Evolutionary conservation across 2,329 filamentous ascomycete genomes (phyloP), one percentile per base, ranked within the genome.

Genomic region (Fusarium anthophilum): DNA sequence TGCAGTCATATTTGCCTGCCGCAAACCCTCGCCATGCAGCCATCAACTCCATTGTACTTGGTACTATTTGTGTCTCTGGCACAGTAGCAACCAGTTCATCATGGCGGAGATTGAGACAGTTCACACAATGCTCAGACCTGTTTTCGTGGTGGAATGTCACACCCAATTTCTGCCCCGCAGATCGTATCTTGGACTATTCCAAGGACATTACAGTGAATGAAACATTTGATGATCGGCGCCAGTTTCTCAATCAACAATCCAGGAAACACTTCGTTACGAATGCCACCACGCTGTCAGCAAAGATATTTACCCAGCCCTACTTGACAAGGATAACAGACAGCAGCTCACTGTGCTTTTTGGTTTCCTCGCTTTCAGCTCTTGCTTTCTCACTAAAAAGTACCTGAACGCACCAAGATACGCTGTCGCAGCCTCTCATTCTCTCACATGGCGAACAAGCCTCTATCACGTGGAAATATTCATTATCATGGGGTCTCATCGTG

Each of bases 171-270:
- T 28, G 35, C 20, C 45, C 18, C 20, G 20, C 43, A 54, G 41
- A 22, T 50, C 30, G 24, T 43, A 41, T 39, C 37, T 51, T 48
- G 41, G 47, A 47, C 12, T 47, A 41, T 54, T 43, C 22, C 24
- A 57, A 51, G n/a, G 54, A 32, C 26, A 60, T 48, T 35, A 44
- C 48, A 24, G 48, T 35, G 43, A 63, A 69, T 63, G 48, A 69
- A 55, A 55, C 48, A 37, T 63, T 55, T 63, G 56, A 39, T 50
- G 47, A 69, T 69, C 56, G 37, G 30, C 39, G 47, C 32, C 32
- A 38, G 39, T 18, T 59, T 59, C 44, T 60, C 47, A 17, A 48
- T 28, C 15, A 30, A 24, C 65, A 53, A 54, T 45, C 41, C 18
- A 28, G 24, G 41, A 50, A 35, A 60, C 38, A 30, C 18, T 39